Evolutionary conservation across 78 protist species (phyloP).

Genomic region (Guillardia theta): DNA sequence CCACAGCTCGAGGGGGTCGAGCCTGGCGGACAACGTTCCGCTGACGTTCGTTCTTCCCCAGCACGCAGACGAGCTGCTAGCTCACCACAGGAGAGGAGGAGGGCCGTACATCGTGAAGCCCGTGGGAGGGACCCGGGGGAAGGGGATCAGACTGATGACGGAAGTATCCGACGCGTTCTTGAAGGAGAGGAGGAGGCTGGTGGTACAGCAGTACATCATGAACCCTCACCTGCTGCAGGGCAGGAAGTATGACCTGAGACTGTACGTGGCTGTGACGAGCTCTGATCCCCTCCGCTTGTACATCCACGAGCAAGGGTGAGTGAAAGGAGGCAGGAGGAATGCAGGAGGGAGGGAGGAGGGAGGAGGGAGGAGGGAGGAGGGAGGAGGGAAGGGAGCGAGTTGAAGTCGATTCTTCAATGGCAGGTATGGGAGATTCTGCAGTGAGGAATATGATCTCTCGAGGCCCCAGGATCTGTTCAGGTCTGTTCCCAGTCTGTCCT

Average conservation of each 20-base stretch:
- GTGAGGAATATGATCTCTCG: background rate
- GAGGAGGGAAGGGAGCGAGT: too few species aligned
- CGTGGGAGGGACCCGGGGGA: background rate
- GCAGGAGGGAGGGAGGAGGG: too few species aligned
- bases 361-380: too few species aligned
- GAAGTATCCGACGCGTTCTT: background rate
- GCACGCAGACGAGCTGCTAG: background rate
- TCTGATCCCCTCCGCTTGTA: constrained; percentile 23
- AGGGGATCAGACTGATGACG: background rate
- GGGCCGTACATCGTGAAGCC: constrained; percentile 27
- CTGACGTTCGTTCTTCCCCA: background rate
- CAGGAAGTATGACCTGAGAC: constrained; percentile 18
- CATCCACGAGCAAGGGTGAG: constrained; percentile 11
- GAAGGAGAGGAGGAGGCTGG: background rate
- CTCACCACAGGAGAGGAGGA: background rate
- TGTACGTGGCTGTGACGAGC: background rate
- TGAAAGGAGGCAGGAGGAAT: too few species aligned
- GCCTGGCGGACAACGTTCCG: background rate
- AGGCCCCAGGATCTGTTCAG: background rate
- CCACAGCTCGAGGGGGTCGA: background rate
- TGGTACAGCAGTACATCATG: background rate
- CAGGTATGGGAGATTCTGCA: background rate
- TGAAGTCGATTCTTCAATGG: too few species aligned
- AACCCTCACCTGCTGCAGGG: background rate
- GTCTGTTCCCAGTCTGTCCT: too few species aligned